Conservation (phyloP, 1,284 basidiomycete species). For the Entoloma clypeatum region DNA sequence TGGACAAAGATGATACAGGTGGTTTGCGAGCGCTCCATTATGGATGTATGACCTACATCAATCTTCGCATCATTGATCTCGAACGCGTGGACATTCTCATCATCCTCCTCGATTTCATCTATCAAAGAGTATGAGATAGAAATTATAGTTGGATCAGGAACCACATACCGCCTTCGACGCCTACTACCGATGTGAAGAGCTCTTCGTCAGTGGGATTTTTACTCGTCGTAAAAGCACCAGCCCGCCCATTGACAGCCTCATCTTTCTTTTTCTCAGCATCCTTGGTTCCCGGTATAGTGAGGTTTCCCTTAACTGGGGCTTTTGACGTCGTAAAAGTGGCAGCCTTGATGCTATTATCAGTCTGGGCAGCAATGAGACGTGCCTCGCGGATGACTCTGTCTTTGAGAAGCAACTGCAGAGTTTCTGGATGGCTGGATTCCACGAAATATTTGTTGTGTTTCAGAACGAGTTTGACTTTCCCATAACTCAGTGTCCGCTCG, state of each 20-base stretch:
- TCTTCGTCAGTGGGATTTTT: constrained; percentile 56
- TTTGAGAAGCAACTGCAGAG: constrained; percentile 80
- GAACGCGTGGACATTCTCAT: constrained; percentile 93
- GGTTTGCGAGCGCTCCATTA: not conserved
- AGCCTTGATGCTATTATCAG: constrained; percentile 68
- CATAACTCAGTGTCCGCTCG: constrained; percentile 89
- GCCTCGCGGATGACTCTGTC: constrained; percentile 83
- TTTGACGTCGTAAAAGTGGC: constrained; percentile 83
- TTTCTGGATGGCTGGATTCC: constrained; percentile 91
- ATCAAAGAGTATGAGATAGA: constrained; percentile 5
- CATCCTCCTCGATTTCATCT: constrained; percentile 96
- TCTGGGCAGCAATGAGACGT: constrained; percentile 60
- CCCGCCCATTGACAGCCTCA: constrained; percentile 38
- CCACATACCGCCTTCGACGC: constrained; percentile 77
- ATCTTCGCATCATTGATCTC: constrained; percentile 91
- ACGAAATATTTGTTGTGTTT: constrained; percentile 97
- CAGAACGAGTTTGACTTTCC: constrained; percentile 94
- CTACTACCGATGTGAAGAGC: constrained; percentile 87
- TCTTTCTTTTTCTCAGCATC: constrained; percentile 66
- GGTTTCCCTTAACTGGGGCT: constrained; percentile 74
- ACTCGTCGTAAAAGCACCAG: constrained; percentile 30
- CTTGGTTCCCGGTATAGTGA: constrained; percentile 84
- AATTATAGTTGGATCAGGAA: constrained; percentile 1
- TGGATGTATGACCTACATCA: constrained; percentile 53
- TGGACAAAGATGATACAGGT: constrained; percentile 10